Evolutionary conservation across 2,329 filamentous ascomycete species (phyloP), one percentile per base, ranked within the genome.

Genomic region (Penicillium sp.): DNA sequence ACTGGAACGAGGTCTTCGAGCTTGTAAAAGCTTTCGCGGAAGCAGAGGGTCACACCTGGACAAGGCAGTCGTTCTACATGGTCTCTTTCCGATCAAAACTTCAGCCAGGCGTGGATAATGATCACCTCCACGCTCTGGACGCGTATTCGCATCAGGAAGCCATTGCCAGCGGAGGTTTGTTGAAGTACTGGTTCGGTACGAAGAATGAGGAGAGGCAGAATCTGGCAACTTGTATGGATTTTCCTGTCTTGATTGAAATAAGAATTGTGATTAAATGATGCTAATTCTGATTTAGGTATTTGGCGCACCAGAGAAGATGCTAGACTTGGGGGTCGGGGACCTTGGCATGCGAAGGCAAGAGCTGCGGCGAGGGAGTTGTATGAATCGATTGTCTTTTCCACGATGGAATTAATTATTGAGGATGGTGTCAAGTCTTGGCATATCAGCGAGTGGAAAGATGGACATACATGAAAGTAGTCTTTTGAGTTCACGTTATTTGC

Each of bases 131-230:
- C 44, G 82, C 84, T 28, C 83, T 97, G 35, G 93, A 97, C 77
- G 88, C 89, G 72, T 87, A 87, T 62, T 91, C 91, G 7, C 93
- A 97, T 75, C 83, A 86, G 26, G 93, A 97, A 75, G 93, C 93
- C 13, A 89, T 89, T 19, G 84, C 84, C 42, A 91, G 88, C 70
- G 93, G 93, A 6, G 92, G 92, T 0, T 85, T 97, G 73, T 79
- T 97, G 73, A 96, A 96, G 86, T 97, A 97, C 78, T 97, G 93
- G 92, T 97, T 96, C 76, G 92, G 92, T 2, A 83, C 81, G 37
- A 89, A 90, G 22, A 88, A 96, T 78, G 80, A 76, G 47, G 82
- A 90, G 56, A 84, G 89, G 64, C 83, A 87, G 72, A 97, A 97
- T 79, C 78, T 97, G 70, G 93, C 93, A 47, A 97, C 93, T 53